phyloP scores from a whole-genome alignment of 2,329 filamentous ascomycete species.

The Clonostachys rhizophaga region DNA sequence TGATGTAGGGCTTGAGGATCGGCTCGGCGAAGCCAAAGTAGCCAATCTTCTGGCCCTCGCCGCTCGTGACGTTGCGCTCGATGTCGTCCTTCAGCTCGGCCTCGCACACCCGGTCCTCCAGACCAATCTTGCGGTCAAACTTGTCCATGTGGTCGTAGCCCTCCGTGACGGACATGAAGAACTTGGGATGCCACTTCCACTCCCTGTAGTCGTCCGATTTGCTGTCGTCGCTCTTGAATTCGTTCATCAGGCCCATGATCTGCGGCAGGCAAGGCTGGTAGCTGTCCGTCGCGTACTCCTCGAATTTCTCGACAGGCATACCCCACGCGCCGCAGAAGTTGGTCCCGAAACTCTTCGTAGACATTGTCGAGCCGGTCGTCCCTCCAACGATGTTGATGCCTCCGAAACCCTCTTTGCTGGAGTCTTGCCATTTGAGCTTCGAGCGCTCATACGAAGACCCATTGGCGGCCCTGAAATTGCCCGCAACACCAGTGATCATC shows the following conservation, averaged over 20 bases:
- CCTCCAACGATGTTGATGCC: constrained; percentile 23
- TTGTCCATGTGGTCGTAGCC: constrained; percentile 8
- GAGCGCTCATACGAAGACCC: constrained; percentile 3
- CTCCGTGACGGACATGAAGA: constrained; percentile 10
- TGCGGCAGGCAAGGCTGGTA: constrained; percentile 30
- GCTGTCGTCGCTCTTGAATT: constrained; percentile 5
- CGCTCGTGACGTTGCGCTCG: constrained; percentile 1
- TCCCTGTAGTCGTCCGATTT: constrained; percentile 6
- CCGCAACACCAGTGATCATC: constrained; percentile 10
- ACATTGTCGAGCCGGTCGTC: constrained; percentile 25
- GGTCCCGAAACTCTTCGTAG: constrained; percentile 25
- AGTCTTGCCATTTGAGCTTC: constrained; percentile 7
- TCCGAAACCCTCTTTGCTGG: constrained; percentile 15
- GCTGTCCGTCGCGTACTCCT: constrained; percentile 24
- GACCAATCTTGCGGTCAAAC: constrained; percentile 11
- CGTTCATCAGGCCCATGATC: constrained; percentile 9
- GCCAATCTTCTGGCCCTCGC: constrained; percentile 16
- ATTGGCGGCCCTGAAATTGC: constrained; percentile 7
- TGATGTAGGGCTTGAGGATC: constrained; percentile 29
- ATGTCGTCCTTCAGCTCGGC: constrained; percentile 6
- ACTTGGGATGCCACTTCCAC: constrained; percentile 6
- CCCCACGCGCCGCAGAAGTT: constrained; percentile 25
- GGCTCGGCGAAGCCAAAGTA: constrained; percentile 37
- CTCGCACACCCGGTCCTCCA: constrained; percentile 10
- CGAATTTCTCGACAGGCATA: constrained; percentile 24